Evolutionary conservation across 495 filamentous ascomycete species (phyloP), one percentile per base, ranked within the genome.

Genomic region (Podospora pseudoanserina): DNA sequence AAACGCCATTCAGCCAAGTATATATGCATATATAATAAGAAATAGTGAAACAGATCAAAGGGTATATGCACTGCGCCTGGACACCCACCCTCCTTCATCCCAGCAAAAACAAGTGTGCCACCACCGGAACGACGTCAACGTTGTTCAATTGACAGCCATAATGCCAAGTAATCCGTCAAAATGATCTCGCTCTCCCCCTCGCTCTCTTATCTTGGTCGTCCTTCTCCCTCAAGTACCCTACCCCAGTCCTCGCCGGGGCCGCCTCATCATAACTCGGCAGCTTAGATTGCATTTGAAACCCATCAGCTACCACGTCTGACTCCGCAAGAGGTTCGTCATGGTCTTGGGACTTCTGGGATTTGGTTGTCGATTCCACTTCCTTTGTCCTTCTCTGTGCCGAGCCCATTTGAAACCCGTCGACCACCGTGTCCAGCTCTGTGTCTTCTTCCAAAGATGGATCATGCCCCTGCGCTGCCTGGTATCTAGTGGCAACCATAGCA

Each of bases 231-330:
- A 49, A 16, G 15, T 49, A 49, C 39, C 39, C 39, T 3, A 49
- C 18, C 39, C 39, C 39, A 13, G 39, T 49, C 15, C 39, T 49
- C 9, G 13, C 13, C 2, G 39, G 7, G 1, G 39, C 13, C 39
- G 13, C 15, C 39, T 49, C 39, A 13, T 5, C 39, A 49, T 49
- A 49, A 11, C 5, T 49, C 9, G 39, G 39, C 39, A 49, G 39
- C 39, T 49, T 11, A 3, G 39, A 49, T 18, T 58, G 56, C 56
- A 58, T 58, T 27, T 58, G 56, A 18, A 61, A 61, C 59, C 59
- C 59, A 18, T 61, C 26, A 2, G 27, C 59, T 18, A 61, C 59
- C 16, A 9, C 32, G 18, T 61, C 59, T 61, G 59, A 9, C 27
- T 26, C 23, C 59, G 59, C 9, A 32, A 5, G 16, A 28, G 59